Evolutionary conservation across 2,329 filamentous ascomycete species (phyloP), one percentile per base, ranked within the genome.

Genomic region (Hypoxylon sp.): DNA sequence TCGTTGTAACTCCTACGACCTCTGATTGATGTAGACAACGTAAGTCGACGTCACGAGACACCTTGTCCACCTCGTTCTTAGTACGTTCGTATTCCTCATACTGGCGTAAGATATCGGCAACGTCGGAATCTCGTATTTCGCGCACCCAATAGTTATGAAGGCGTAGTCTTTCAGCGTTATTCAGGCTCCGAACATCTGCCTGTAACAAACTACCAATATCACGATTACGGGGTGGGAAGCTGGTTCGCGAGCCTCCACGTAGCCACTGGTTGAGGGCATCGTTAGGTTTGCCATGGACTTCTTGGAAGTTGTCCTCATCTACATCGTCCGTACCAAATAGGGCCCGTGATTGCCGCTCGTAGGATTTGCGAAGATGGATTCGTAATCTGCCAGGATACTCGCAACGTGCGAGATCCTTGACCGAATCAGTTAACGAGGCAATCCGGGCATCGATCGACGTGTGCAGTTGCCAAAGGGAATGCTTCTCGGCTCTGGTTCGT

Each of bases 1-100:
- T 81, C 0, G 84, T 87, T 0, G 83, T 87, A 1, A 84, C 69
- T 0, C 83, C 83, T 31, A 87, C 75, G 3, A 87, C 72, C 4
- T 76, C 62, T 1, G 75, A 74, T 9, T 67, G 15, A 2, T 65
- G 51, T 1, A 79, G 67, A 16, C 68, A 70, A 4, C 74, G 71
- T 1, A 70, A 57, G 23, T 75, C 67, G 23, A 57, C 50, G 27
- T 57, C 55, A 8, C 42, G 41, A 44, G 46, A 54, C 1, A 73
- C 61, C 3, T 75, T 71, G 1, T 65, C 56, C 7, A 52, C 37
- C 0, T 69, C 59, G 1, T 42, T 42, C 13, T 63, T 53, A 25
- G 62, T 56, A 4, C 29, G 2, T n/a, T 61, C 41, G 2, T 51
- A 62, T 7, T 38, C 52, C 13, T 38, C 11, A 7, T 51, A 34